Evolutionary conservation across 139 green algal species (phyloP), one percentile per base, ranked within the genome.

Genomic region (Auxenochlorella pyrenoidosa): DNA sequence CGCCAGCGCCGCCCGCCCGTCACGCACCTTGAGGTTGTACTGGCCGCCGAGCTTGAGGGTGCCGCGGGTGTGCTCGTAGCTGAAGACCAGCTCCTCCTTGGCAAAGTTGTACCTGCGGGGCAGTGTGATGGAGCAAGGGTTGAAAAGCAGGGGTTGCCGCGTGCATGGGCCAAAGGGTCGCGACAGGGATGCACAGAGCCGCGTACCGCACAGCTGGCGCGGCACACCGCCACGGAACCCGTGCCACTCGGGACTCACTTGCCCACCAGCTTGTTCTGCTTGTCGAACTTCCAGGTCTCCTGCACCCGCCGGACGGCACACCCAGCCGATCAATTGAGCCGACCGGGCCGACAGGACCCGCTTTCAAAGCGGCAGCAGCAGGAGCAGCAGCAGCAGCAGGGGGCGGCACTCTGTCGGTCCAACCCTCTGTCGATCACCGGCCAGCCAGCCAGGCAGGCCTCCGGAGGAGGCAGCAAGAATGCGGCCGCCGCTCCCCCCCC

Each of bases 261-360:
- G 71, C 85, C 89, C 4, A 43, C 34, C 26, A 92, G 54, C 66
- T 87, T 90, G 54, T 88, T 92, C 43, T 76, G 30, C 38, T 66
- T 79, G 85, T 92, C 86, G 73, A 90, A 68, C 36, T 86, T 87
- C 81, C 85, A 92, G 38, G 72, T 82, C 75, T 92, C 89, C 34
- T 81, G 75, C 38, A 38, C 0, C n/a, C 68, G 68, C 68, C 3
- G 65, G 68, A 8, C 8, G 19, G 2, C 19, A 10, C 5, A 26
- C 5, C 4, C 19, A 34, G 28, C 63, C 63, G 8, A 36, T 2
- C 1, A 12, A 71, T 3, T 18, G 1, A 34, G 63, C 18, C 10
- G 47, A 54, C 47, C 47, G 10, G 47, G 47, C 47, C 6, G 47
- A 54, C 8, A 54, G 47, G 47, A 54, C 47, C 47, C 6, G n/a